Conservation (phyloP, 129 eudicot genomes). For the Escallonia rubra region DNA sequence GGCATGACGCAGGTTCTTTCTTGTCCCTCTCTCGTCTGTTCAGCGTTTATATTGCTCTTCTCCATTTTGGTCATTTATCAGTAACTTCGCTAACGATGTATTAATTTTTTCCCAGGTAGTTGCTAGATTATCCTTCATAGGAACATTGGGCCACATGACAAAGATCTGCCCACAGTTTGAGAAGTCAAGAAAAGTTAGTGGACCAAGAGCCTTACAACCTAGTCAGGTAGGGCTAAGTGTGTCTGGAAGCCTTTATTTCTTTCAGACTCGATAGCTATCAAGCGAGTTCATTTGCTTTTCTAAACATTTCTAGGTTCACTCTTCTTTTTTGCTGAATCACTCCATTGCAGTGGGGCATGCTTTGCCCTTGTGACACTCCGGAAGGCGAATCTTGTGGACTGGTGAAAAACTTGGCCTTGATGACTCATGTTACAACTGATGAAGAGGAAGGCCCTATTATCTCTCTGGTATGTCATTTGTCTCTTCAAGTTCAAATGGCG, state of each 20-base stretch:
- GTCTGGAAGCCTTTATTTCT: too few relatives aligned
- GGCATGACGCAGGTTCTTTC: conserved; percentile 87
- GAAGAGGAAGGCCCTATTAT: conserved; percentile 84
- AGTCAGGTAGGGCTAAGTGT: conserved; percentile 60
- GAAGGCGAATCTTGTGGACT: conserved; percentile 99
- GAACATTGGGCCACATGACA: conserved; percentile 77
- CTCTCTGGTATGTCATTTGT: conserved; percentile 49
- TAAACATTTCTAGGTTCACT: too few relatives aligned
- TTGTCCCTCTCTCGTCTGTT: not conserved
- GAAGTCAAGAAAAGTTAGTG: conserved; percentile 96
- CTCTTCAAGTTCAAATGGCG: too few relatives aligned
- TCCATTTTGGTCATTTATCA: not conserved
- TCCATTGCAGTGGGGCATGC: conserved; percentile 88
- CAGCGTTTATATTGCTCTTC: not conserved
- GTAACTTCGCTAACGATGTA: not conserved
- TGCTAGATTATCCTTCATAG: conserved; percentile 80
- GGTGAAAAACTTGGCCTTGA: conserved; percentile 86
- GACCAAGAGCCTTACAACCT: conserved; percentile 97
- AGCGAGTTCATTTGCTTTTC: too few relatives aligned
- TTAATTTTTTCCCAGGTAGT: conserved; percentile 49
- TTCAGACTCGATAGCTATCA: too few relatives aligned
- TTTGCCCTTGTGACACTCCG: conserved; percentile 99
- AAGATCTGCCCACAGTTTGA: conserved; percentile 85
- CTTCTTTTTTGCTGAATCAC: conserved; percentile 3
- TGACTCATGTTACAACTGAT: conserved; percentile 97